Percentiles rank a stretch among this genome's conserved stretches.
Conservation (phyloP, 208 protist genomes). For the Angomonas ambiguus region DNA sequence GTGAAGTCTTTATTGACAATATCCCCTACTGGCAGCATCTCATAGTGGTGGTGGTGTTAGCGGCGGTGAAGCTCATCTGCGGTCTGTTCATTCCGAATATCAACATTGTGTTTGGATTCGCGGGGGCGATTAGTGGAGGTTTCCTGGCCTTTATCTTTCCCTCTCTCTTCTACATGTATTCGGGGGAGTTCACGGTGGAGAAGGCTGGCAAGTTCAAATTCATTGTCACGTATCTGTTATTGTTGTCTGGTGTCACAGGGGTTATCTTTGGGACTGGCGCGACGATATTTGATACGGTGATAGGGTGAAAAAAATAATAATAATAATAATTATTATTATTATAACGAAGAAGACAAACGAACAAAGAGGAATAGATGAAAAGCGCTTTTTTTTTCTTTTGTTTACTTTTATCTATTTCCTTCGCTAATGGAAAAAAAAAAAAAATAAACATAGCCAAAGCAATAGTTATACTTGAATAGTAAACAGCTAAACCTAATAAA, state of each 20-base stretch:
- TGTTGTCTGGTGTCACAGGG: constrained; percentile 38
- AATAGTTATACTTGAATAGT: background rate
- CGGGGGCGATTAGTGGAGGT: constrained; percentile 45
- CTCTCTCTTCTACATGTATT: constrained; percentile 53
- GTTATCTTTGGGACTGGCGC: constrained; percentile 32
- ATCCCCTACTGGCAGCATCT: constrained; percentile 41
- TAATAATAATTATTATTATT: background rate
- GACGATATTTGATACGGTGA: background rate
- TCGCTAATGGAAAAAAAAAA: background rate
- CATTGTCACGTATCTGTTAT: constrained; percentile 35
- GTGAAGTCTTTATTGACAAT: constrained; percentile 7
- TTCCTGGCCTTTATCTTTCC: constrained; percentile 69
- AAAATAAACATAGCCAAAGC: background rate
- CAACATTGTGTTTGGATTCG: constrained; percentile 63
- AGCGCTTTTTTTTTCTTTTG: background rate
- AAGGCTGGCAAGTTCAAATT: constrained; percentile 34
- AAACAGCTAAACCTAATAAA: background rate
- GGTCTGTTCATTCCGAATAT: constrained; percentile 67
- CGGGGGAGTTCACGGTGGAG: constrained; percentile 30
- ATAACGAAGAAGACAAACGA: background rate
- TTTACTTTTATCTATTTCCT: background rate
- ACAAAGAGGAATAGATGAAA: background rate
- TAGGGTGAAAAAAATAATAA: no score
- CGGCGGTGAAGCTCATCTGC: constrained; percentile 29
- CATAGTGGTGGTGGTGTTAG: constrained; percentile 14